These are phyloP conservation scores for Entonaema liquescens DNA, from an alignment of 495 filamentous ascomycete genomes.

Conservation along the genomic window DNA sequence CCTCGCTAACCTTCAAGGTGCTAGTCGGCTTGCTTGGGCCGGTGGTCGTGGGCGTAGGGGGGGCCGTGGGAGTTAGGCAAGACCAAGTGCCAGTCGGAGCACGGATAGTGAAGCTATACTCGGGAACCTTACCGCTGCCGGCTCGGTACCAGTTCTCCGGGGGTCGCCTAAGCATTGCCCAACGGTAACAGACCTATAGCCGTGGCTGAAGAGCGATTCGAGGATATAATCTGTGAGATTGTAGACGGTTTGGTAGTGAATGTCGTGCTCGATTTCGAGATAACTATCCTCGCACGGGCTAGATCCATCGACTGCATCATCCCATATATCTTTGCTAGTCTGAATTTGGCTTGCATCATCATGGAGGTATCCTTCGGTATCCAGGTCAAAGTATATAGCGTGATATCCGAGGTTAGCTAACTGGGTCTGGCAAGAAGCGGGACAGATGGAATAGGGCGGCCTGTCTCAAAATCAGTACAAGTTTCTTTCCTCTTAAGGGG, in stretches of 20 bases:
- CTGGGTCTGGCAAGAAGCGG: constrained; percentile 64
- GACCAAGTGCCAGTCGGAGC: constrained; percentile 39
- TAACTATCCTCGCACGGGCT: constrained; percentile 59
- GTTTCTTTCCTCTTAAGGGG: background rate
- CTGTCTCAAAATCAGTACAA: constrained; percentile 40
- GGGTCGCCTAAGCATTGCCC: constrained; percentile 77
- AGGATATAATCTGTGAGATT: constrained; percentile 82
- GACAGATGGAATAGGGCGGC: constrained; percentile 81
- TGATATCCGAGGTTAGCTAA: constrained; percentile 78
- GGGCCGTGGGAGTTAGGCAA: constrained; percentile 30
- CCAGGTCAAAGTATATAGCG: constrained; percentile 76
- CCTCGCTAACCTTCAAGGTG: constrained; percentile 50
- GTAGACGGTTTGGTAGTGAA: constrained; percentile 77
- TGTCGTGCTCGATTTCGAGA: constrained; percentile 81
- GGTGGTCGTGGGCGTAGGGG: constrained; percentile 34
- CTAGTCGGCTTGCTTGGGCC: constrained; percentile 37
- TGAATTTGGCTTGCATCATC: constrained; percentile 68
- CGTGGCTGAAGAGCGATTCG: constrained; percentile 61
- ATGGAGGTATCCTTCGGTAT: constrained; percentile 81
- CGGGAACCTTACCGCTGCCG: constrained; percentile 38
- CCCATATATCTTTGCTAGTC: constrained; percentile 76
- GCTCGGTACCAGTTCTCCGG: constrained; percentile 74
- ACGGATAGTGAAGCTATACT: constrained; percentile 38
- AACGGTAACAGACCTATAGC: constrained; percentile 74
- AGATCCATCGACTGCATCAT: constrained; percentile 60